Evolutionary conservation across 2,329 filamentous ascomycete genomes (phyloP).

Genomic region (Aureobasidium lini): DNA sequence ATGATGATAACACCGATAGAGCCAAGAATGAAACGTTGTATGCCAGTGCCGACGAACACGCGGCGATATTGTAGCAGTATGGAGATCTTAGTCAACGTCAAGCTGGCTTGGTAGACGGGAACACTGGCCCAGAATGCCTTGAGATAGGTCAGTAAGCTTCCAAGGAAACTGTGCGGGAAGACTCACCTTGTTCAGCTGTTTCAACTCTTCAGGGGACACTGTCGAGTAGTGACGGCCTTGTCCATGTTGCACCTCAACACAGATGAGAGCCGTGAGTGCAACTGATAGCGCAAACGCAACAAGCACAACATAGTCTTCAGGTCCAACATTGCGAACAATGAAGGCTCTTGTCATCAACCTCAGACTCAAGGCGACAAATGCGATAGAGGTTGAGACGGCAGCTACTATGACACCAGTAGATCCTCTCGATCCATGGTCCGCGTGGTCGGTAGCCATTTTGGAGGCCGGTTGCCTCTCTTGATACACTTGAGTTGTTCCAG

Average conservation of each 20-base stretch:
- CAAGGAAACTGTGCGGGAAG: not conserved
- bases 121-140: slow-evolving; percentile 22
- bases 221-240: slow-evolving; percentile 10
- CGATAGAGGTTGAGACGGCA: slow-evolving; percentile 13
- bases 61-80: slow-evolving; percentile 43
- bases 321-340: slow-evolving; percentile 15
- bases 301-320: slow-evolving; percentile 15
- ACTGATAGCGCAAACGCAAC: slow-evolving; percentile 13
- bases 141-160: not conserved
- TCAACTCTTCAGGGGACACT: not conserved
- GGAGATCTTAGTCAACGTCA: slow-evolving; percentile 36
- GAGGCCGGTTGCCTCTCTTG: not conserved
- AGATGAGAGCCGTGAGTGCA: slow-evolving; percentile 14
- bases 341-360: slow-evolving; percentile 13
- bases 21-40: slow-evolving; percentile 26
- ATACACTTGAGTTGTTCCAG: not conserved
- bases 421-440: not conserved
- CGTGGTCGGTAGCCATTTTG: not conserved
- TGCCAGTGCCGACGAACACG: slow-evolving; percentile 36
- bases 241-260: slow-evolving; percentile 14
- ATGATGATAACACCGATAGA: slow-evolving; percentile 26
- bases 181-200: slow-evolving; percentile 10
- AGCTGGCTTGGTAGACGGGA: slow-evolving; percentile 34
- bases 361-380: slow-evolving; percentile 12
- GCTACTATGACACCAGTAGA: slow-evolving; percentile 2